Base-by-base conservation (phyloP, 768 basidiomycete genomes). In the Kwoniella newhampshirensis region DNA sequence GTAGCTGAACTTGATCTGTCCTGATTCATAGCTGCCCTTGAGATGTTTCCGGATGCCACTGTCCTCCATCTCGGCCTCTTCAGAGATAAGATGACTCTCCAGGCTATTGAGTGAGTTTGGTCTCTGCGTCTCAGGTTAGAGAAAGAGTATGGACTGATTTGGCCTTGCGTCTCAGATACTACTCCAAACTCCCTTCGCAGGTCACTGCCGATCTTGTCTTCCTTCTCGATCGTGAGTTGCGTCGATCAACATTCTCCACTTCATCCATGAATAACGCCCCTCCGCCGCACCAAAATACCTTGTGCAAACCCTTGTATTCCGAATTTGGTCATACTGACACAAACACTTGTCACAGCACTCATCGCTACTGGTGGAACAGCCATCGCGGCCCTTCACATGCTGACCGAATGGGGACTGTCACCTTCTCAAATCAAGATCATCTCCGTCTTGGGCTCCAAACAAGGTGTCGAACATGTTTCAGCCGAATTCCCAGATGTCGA, bases 291-390 rank as follows among this genome's bases (percentile, higher is more conserved):
- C 43, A 26, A 36, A 46, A 15, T n/a, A 39, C 21, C 51, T 20
- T 7, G 6, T 6, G 7, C 32, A 6, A 6, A 32, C 13, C 32
- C 32, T 32, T n/a, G 7, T 41, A 13, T 5, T 25, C 37, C 23
- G 4, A 6, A 28, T 47, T 17, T 6, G 27, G 12, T 8, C 49
- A 12, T 5, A 32, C 32, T 6, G 6, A 32, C 13, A 13, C 13
- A 6, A 32, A 6, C 27, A 32, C 23, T 4, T 17, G 2, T 26
- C 48, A 26, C 40, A 69, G 62, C 94, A 17, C 78, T 97, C 28
- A 86, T 97, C 67, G 94, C 94, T 0, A 97, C 94, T 2, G 94
- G 92, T 49, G 89, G 91, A 11, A 97, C 94, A 3, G 91, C 89
- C 2, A 82, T 83, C 60, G 92, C 94, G 17, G 93, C 93, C 8